Evolutionary conservation across 345 rosid genomes (phyloP).

Genomic region (Limnanthes douglasii): DNA sequence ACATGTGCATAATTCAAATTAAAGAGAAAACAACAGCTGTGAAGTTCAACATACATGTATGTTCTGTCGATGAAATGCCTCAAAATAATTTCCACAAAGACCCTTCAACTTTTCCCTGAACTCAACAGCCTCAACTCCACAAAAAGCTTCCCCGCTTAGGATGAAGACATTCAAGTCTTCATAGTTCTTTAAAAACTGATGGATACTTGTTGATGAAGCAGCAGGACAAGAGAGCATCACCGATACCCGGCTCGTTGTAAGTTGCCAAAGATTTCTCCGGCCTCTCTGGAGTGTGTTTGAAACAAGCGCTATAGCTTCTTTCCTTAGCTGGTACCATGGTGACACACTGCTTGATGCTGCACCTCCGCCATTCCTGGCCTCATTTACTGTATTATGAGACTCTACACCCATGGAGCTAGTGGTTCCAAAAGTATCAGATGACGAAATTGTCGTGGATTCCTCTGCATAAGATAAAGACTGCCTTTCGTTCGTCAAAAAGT

Average conservation of each 20-base stretch:
- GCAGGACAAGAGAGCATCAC: constrained; percentile 87
- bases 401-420: constrained; percentile 10
- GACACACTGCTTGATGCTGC: constrained; percentile 55
- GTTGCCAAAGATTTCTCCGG: constrained; percentile 94
- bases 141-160: constrained; percentile 95
- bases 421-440: constrained; percentile 14
- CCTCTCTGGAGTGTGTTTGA: constrained; percentile 89
- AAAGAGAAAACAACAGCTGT: constrained; percentile 7
- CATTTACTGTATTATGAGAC: constrained; percentile 21
- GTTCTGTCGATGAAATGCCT: constrained; percentile 82
- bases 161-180: constrained; percentile 80
- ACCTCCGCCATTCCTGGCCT: constrained; percentile 30
- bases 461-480: constrained; percentile 20
- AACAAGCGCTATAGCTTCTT: constrained; percentile 74
- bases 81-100: constrained; percentile 71
- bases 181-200: constrained; percentile 84
- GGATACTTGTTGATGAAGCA: constrained; percentile 76
- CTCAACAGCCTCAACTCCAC: constrained; percentile 83
- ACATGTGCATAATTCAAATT: not conserved
- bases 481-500: no score
- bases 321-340: constrained; percentile 88
- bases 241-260: constrained; percentile 80
- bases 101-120: constrained; percentile 90
- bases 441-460: constrained; percentile 19
- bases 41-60: constrained; percentile 48